Evolutionary conservation across 2,329 filamentous ascomycete genomes (phyloP), one percentile per base, ranked within the genome.

Genomic region (Talaromyces verruculosus): DNA sequence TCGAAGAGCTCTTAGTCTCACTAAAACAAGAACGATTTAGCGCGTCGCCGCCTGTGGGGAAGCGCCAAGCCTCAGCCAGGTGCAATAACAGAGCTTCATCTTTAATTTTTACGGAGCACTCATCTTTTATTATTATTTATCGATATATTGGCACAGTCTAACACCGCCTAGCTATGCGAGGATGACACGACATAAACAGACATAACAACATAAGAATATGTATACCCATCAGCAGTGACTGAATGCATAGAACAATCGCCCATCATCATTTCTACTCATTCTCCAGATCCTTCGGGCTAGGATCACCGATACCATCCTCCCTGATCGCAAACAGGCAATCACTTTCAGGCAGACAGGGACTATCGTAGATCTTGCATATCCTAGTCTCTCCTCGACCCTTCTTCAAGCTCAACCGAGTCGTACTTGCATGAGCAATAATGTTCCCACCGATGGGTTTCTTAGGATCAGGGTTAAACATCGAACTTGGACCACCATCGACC

Each of bases 401-500:
- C 83, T 97, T 97, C 76, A 99, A 79, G 74, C 93, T 97, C 72
- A 99, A 85, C 74, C 95, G 86, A 1, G 95, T 99, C 1, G 95
- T 99, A 75, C 92, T 97, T 62, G 95, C 93, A 78, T 99, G 95
- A 2, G 96, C 95, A 76, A 99, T 98, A 71, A 99, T 99, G 79
- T 99, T 98, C 69, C 95, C 95, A 71, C 95, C 95, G 76, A 99
- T 97, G 0, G 95, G 95, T 79, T 99, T 99, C 86, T 99, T 99
- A 7, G 95, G 95, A 74, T 99, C 96, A 0, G 96, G 95, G 72
- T 99, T 99, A 84, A 97, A 99, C 95, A 99, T 99, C 68, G 94
- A 89, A 74, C 91, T 94, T 35, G 94, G 93, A 2, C 95, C 95
- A 69, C 95, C 95, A 75, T 99, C 95, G 8, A 99, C 95, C 78